Percentiles rank a stretch among this genome's conserved stretches.
phyloP scores from a whole-genome alignment of 805 yeast genomes.

The Candida nemodendra region DNA sequence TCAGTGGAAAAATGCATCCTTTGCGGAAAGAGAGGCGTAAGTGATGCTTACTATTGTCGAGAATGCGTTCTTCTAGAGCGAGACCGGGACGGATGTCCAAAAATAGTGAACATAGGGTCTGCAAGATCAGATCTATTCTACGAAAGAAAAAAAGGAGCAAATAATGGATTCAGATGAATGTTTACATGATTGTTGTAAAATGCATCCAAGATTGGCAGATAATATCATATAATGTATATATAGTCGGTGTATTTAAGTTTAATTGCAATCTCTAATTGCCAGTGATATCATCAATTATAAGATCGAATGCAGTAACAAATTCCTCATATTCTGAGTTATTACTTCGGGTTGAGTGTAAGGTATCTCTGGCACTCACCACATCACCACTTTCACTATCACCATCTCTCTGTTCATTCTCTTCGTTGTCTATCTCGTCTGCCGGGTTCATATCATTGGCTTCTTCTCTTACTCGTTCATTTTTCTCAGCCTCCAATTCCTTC shows the following conservation, averaged over 20 bases:
- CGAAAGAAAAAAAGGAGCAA: constrained; percentile 45
- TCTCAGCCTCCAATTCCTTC: constrained; percentile 4
- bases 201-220: no score
- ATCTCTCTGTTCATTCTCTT: not conserved
- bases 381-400: not conserved
- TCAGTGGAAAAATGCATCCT: constrained; percentile 66
- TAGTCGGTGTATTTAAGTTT: not conserved
- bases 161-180: not conserved
- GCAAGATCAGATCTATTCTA: constrained; percentile 63
- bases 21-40: constrained; percentile 58
- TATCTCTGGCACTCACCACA: no score
- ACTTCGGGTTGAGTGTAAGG: no score
- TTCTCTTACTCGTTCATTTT: constrained; percentile 1
- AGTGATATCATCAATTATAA: constrained; percentile 11
- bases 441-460: not conserved
- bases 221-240: not conserved
- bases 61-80: constrained; percentile 80
- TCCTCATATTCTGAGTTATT: constrained; percentile 18
- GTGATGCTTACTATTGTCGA: constrained; percentile 77
- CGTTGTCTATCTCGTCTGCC: not conserved
- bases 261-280: not conserved
- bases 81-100: constrained; percentile 92
- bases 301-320: constrained; percentile 21
- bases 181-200: no score
- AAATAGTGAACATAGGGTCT: constrained; percentile 78